Evolutionary conservation across 1,139 yeast species (phyloP), one percentile per base, ranked within the genome.

Genomic region (Tardiomyces depauwii): DNA sequence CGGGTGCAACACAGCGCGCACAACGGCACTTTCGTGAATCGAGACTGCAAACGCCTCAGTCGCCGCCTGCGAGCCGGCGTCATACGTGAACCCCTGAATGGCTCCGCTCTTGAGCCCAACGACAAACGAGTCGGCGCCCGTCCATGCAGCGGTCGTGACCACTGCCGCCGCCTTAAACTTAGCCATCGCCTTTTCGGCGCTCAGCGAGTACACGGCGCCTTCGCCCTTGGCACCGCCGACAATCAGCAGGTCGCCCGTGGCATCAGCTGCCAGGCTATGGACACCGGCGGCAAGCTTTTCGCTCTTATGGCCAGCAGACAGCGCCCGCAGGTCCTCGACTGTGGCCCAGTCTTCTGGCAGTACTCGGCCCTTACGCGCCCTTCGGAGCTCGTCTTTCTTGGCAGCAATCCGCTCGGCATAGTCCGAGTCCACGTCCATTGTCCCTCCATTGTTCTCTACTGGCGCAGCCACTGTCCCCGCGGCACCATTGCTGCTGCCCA

Each of bases 1-100:
- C 41, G 65, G 65, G 1, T 77, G 75, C 50, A 68, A 72, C 1
- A 61, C 51, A 13, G 67, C 53, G 39, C 53, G 55, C 1, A 57
- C 46, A 2, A 68, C 49, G 2, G 36, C 36, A 14, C 5, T 30
- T 11, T 30, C 36, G 16, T 30, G 36, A 4, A 30, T 11, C 36
- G n/a, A 11, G 5, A 30, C 10, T 11, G 36, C 3, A 30, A 30
- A 30, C 36, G 36, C 5, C 16, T 30, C 36, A 10, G 36, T 14
- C 7, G 25, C 25, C 7, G 25, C 7, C 25, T 21, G 25, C 16
- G 16, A 5, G 16, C 10, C 16, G 36, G 10, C 36, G 10, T 30
- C 36, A 10, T 13, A 30, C 5, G 36, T 27, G 41, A 51, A 55
- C 12, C 47, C 43, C n/a, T 56, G 55, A 1, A 58, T 42, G 1